Evolutionary conservation across 345 rosid genomes (phyloP), one percentile per base, ranked within the genome.

Genomic region (Boechera divaricarpa): DNA sequence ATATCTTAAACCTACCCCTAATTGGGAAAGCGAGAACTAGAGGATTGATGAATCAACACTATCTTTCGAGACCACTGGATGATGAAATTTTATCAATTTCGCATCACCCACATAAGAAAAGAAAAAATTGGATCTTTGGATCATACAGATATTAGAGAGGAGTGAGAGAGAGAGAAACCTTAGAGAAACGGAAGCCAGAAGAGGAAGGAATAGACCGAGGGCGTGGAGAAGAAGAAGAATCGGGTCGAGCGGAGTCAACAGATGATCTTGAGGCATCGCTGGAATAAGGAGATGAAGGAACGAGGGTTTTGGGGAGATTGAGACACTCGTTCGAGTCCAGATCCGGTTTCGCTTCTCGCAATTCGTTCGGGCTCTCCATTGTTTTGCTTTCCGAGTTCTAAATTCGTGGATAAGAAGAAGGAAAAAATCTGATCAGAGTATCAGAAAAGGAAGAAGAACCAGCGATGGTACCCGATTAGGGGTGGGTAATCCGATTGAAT

Each of bases 191-290:
- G 60, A 5, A 16, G 44, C 53, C 58, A 54, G 76, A 13, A 56
- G 72, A 18, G 29, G 77, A 10, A 38, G 58, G 38, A 47, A 15
- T 11, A 21, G 57, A 35, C 8, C 28, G 26, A 67, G 64, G 28
- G 54, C 13, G 51, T 13, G 53, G 26, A 15, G 80, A n/a, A 7
- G 76, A n/a, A 5, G 76, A 58, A 10, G 81, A 42, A 48, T 48
- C 62, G 54, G 67, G 38, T 13, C 47, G 73, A 28, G 41, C 65
- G 33, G 69, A 18, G 70, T 67, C 70, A 60, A 60, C 74, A 71
- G 78, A 73, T 59, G 72, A 29, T 77, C 55, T n/a, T 38, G 81
- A 63, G 8, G 66, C 61, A 57, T 38, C 76, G 71, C 51, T 71
- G 61, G 72, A 55, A 62, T 75, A 77, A 61, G 70, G 58, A 42